Evolutionary conservation across 257 asterid species (phyloP), one percentile per base, ranked within the genome.

Genomic region (Ilex aquifolium): DNA sequence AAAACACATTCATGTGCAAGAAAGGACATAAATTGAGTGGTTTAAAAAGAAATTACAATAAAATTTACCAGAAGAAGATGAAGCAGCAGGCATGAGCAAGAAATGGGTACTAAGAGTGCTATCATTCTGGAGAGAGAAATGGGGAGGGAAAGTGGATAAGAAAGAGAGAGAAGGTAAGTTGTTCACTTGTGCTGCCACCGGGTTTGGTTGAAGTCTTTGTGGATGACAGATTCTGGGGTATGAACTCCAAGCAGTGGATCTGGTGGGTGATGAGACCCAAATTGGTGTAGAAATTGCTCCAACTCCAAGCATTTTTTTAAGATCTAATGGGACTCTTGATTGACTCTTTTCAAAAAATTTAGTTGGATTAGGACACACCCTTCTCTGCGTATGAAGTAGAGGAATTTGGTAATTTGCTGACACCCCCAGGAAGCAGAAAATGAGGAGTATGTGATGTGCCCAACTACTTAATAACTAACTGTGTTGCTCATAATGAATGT

Each of bases 31-130:
- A 36, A 4, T 4, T 36, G 42, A 53, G 57, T 10, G 15, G 30
- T 21, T 15, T 17, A 6, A 14, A 7, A 53, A n/a, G n/a, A 3
- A 53, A 7, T 53, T 27, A 1, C 6, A 6, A 21, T 0, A 16
- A 15, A 53, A 6, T 62, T 72, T 70, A 84, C 97, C 95, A 69
- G 81, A 74, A 61, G 88, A 82, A 8, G 86, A 67, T 62, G 79
- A 76, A 60, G 78, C 81, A 64, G 79, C 79, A 60, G 78, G 81
- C 59, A 32, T 83, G 58, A 71, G 64, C 40, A 78, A 65, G 68
- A 77, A 70, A 56, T 50, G 69, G 56, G 31, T 52, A 73, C 21
- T 73, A 46, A 65, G 5, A 39, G 46, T 59, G 44, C 65, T 42
- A 59, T 59, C 73, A 58, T 60, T 65, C 40, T 57, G 62, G 62